A percentile compares a stretch with the other conserved stretches of the same genome.
Evolutionary conservation across 768 basidiomycete genomes (phyloP).

Genomic region (Trametes villosa): DNA sequence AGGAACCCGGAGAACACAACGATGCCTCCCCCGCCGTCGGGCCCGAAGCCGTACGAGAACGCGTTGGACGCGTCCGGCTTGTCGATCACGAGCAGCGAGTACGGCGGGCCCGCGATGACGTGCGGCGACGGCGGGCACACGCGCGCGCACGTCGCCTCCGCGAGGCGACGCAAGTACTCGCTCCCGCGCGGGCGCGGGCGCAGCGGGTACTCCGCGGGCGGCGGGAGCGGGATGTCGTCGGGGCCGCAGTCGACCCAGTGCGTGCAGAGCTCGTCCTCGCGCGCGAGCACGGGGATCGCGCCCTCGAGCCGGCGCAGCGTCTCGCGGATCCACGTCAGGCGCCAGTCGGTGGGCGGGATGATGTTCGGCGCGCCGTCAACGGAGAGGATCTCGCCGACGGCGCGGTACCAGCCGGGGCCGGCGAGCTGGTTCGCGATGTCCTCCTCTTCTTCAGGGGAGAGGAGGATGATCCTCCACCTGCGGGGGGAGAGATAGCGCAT

Average conservation of each 20-base stretch:
- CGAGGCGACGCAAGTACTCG: slow-evolving; percentile 66
- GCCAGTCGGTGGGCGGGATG: slow-evolving; percentile 83
- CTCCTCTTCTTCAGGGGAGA: slow-evolving; percentile 93
- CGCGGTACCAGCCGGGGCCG: slow-evolving; percentile 85
- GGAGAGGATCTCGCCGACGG: slow-evolving; percentile 79
- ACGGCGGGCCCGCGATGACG: slow-evolving; percentile 79
- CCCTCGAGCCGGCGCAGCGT: slow-evolving; percentile 79
- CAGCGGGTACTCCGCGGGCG: slow-evolving; percentile 81
- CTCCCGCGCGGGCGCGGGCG: slow-evolving; percentile 81
- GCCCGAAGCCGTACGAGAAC: slow-evolving; percentile 95
- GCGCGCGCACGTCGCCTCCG: slow-evolving; percentile 52
- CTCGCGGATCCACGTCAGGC: slow-evolving; percentile 83
- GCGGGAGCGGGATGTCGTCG: slow-evolving; percentile 67
- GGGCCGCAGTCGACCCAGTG: slow-evolving; percentile 59
- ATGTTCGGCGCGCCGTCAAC: slow-evolving; percentile 62
- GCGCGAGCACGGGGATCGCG: slow-evolving; percentile 68
- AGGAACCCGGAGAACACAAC: slow-evolving; percentile 95
- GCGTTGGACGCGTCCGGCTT: slow-evolving; percentile 85
- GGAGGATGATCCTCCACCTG: slow-evolving; percentile 85
- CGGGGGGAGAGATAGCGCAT: background rate
- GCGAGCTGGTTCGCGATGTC: slow-evolving; percentile 81
- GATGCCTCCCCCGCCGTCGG: slow-evolving; percentile 88
- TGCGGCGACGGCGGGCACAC: slow-evolving; percentile 51
- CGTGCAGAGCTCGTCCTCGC: slow-evolving; percentile 57
- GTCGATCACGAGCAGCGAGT: slow-evolving; percentile 88